phyloP scores from a whole-genome alignment of 2,329 filamentous ascomycete genomes.

The Xylariaceae sp. region DNA sequence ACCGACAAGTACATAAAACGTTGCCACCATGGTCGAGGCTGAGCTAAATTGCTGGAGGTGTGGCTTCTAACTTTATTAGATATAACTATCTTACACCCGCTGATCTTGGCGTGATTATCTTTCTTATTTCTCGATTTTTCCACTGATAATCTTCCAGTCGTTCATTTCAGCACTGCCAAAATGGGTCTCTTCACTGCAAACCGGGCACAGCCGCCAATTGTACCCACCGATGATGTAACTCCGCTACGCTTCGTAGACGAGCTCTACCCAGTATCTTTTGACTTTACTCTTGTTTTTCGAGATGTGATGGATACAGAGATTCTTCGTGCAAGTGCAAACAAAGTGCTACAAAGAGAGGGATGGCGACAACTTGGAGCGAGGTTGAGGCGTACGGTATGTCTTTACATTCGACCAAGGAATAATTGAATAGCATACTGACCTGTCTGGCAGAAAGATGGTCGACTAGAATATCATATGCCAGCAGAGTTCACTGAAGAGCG shows the following conservation, averaged over 20 bases:
- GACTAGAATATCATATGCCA: background rate
- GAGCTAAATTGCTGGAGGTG: no score
- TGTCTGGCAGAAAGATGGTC: background rate
- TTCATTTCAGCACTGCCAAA: background rate
- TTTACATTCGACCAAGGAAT: background rate
- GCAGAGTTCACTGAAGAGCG: background rate
- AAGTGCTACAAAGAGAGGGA: background rate
- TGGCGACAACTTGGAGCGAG: background rate
- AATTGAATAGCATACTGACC: background rate
- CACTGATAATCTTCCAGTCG: background rate
- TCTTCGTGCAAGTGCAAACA: background rate
- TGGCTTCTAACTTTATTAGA: no score
- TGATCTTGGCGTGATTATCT: no score
- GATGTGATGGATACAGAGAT: background rate
- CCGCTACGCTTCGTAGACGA: background rate
- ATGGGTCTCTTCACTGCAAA: background rate
- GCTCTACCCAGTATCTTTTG: background rate
- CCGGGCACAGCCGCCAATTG: background rate
- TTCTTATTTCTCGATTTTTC: no score
- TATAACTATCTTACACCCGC: no score
- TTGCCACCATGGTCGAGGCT: no score
- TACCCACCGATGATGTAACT: no score
- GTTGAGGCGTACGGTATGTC: background rate
- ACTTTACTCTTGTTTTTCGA: background rate
- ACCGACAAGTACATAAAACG: no score